phyloP scores from a whole-genome alignment of 2,329 filamentous ascomycete species.

The Microdochium bolleyi region DNA sequence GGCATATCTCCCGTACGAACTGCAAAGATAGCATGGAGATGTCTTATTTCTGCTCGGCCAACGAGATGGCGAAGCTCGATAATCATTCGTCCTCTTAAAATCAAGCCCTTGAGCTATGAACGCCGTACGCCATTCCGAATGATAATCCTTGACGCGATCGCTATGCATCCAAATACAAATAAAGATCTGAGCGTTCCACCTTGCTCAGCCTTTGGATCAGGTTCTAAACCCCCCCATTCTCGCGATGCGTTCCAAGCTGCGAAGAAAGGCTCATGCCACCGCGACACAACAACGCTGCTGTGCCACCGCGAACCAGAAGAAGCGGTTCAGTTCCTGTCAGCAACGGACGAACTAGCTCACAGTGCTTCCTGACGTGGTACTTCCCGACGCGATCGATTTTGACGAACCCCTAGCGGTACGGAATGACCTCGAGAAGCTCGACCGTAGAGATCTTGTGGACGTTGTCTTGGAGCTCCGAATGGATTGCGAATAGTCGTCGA shows the following conservation, averaged over 20 bases:
- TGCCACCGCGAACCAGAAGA: too few species aligned
- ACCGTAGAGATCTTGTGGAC: not conserved
- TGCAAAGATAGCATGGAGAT: too few species aligned
- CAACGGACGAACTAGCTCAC: not conserved
- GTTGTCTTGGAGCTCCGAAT: not conserved
- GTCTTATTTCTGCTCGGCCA: too few species aligned
- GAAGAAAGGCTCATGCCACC: too few species aligned
- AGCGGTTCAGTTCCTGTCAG: not conserved
- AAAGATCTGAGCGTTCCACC: not conserved
- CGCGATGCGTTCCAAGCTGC: too few species aligned
- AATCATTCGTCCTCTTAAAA: too few species aligned
- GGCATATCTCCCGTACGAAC: not conserved
- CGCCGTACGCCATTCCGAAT: not conserved
- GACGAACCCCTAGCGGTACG: not conserved
- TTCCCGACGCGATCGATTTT: not conserved
- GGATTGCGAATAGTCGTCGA: not conserved
- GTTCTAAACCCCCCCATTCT: too few species aligned
- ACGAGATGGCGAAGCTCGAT: too few species aligned
- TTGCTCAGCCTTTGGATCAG: too few species aligned
- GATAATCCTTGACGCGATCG: not conserved
- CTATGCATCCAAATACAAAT: not conserved
- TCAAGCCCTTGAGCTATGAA: not conserved
- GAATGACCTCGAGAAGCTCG: not conserved
- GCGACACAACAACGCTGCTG: too few species aligned
- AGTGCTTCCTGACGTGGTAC: not conserved